Base-by-base conservation (phyloP, 2,329 filamentous ascomycete genomes). In the Aurifilum marmelostoma region DNA sequence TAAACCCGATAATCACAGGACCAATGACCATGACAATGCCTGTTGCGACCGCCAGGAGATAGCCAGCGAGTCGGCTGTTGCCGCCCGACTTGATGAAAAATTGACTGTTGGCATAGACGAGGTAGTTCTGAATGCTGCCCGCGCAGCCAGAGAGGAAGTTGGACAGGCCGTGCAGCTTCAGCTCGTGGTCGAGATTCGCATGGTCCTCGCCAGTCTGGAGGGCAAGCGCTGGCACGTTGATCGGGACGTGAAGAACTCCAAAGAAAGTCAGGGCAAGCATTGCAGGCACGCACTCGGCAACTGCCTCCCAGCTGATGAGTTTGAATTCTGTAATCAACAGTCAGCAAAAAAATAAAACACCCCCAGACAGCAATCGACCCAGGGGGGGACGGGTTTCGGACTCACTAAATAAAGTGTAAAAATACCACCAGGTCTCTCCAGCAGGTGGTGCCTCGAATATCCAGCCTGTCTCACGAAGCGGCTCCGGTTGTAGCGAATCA, bases 261-360 rank as follows among this genome's bases (percentile, higher is more conserved):
- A 99, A 99, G 83, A 99, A 99, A 0, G 96, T 98, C 71, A 99
- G 82, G 0, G 96, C 96, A 75, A 99, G 89, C 92, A 99, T 98
- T 39, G 96, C 94, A 0, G 96, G 96, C 39, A 97, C 86, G 1
- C 92, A 94, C 75, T 94, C 90, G n/a, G 85, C 81, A 63, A 99
- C 86, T 2, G 95, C 96, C 59, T 86, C 85, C 92, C 93, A 97
- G 74, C 94, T 88, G 3, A 98, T 91, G 32, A 91, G 84, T 63
- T 90, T 84, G 75, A 97, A 93, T 76, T 96, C 92, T 96, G 71
- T 0, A 50, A 6, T 64, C 11, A n/a, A 1, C 27, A 7, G 66
- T 76, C 67, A 75, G 79, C 50, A 21, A 5, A 16, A 1, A 34
- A n/a, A n/a, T n/a, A n/a, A n/a, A n/a, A n/a, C n/a, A n/a, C n/a